A percentile compares a stretch with the other conserved stretches of the same genome.
These are phyloP conservation scores for Aegilops sharonensis DNA, from an alignment of 176 grass and related monocot genomes.

Conservation along the genomic window DNA sequence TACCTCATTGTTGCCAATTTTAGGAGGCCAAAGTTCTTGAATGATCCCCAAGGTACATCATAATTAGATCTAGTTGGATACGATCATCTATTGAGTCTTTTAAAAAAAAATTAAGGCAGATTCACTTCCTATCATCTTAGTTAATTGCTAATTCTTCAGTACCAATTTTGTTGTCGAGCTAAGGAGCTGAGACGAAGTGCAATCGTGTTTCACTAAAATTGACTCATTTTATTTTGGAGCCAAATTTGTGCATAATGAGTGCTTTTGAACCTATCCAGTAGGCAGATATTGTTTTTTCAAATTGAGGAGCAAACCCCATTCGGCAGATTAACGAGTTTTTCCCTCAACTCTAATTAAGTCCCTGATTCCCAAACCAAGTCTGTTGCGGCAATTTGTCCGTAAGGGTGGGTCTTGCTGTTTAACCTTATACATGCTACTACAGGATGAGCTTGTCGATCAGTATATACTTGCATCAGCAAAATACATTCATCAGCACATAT, in stretches of 20 bases:
- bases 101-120: not conserved
- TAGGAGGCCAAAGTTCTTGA: not conserved
- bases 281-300: not conserved
- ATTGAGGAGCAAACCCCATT: not conserved
- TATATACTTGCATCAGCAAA: not conserved
- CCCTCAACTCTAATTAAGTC: not conserved
- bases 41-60: not conserved
- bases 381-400: not conserved
- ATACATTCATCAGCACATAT: not conserved
- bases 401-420: not conserved
- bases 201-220: not conserved
- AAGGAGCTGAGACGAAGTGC: not conserved
- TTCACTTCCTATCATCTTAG: not conserved
- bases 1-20: not conserved
- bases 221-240: not conserved
- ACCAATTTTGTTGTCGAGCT: not conserved
- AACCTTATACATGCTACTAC: not conserved
- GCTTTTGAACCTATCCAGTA: not conserved
- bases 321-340: not conserved
- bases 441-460: not conserved
- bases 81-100: not conserved
- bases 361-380: not conserved
- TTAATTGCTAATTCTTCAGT: not conserved
- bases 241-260: not conserved
- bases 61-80: not conserved